phyloP scores from a whole-genome alignment of 176 grass and related monocot genomes.

The Themeda triandra region DNA sequence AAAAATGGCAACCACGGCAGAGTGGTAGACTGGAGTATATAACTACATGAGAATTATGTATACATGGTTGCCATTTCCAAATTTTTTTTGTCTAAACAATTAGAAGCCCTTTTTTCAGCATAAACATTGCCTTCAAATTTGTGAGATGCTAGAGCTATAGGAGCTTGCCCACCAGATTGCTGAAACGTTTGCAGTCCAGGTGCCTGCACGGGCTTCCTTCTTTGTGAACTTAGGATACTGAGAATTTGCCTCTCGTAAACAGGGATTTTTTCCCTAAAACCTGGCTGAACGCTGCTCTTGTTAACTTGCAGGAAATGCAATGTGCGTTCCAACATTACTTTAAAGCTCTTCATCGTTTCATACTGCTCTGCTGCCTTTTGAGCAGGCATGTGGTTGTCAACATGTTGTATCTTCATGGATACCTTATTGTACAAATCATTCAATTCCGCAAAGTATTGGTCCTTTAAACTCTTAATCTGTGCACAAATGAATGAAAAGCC shows the following conservation, averaged over 20 bases:
- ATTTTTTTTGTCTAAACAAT: no score
- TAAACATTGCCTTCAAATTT: no score
- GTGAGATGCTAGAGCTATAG: no score
- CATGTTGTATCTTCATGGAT: slow-evolving; percentile 52
- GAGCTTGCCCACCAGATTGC: slow-evolving; percentile 50
- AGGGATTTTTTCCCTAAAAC: slow-evolving; percentile 53
- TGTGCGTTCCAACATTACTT: slow-evolving; percentile 35
- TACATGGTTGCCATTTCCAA: no score
- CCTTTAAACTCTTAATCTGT: slow-evolving; percentile 73
- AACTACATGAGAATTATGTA: background rate
- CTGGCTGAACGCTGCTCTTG: slow-evolving; percentile 41
- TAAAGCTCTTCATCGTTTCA: slow-evolving; percentile 58
- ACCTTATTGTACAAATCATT: slow-evolving; percentile 56
- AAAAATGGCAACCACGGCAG: background rate
- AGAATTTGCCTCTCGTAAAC: slow-evolving; percentile 54
- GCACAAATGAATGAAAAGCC: background rate
- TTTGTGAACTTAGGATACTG: slow-evolving; percentile 30
- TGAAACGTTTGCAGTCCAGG: slow-evolving; percentile 20
- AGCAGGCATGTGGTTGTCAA: slow-evolving; percentile 39
- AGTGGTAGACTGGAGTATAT: background rate
- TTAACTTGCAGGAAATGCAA: slow-evolving; percentile 40
- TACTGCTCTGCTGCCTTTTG: slow-evolving; percentile 29
- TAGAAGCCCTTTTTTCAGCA: no score
- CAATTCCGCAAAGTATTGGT: slow-evolving; percentile 47
- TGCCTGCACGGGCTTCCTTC: no score